Evolutionary conservation across 495 filamentous ascomycete genomes (phyloP).

Genomic region (Penicillium samsonianum): DNA sequence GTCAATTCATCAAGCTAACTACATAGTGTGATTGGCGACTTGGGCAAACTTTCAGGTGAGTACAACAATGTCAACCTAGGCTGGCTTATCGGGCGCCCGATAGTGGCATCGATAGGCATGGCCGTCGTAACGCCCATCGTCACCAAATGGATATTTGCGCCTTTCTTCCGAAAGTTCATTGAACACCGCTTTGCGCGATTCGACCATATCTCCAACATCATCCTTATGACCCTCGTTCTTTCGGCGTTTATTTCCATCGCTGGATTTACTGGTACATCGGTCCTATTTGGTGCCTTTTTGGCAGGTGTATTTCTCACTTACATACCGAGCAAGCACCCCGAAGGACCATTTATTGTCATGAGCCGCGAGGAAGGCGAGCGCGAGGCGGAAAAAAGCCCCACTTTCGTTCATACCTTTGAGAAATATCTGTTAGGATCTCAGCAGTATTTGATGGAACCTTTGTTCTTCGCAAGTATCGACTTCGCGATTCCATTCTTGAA

Average conservation of each 20-base stretch:
- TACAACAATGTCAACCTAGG: slow-evolving; percentile 32
- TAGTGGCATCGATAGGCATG: slow-evolving; percentile 58
- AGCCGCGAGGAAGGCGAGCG: slow-evolving; percentile 40
- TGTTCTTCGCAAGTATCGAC: slow-evolving; percentile 74
- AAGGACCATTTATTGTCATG: slow-evolving; percentile 37
- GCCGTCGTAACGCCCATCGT: slow-evolving; percentile 48
- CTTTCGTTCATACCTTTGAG: slow-evolving; percentile 40
- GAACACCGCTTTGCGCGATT: slow-evolving; percentile 36
- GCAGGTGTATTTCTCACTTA: slow-evolving; percentile 61
- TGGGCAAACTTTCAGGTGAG: slow-evolving; percentile 35
- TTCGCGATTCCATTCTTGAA: slow-evolving; percentile 72
- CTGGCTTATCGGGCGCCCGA: slow-evolving; percentile 52
- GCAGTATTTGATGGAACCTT: slow-evolving; percentile 60
- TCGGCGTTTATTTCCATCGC: slow-evolving; percentile 54
- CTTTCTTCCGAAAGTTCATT: slow-evolving; percentile 38
- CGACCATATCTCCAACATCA: slow-evolving; percentile 36
- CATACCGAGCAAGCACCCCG: slow-evolving; percentile 35
- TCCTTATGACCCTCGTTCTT: slow-evolving; percentile 44
- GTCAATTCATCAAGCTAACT: slow-evolving; percentile 2
- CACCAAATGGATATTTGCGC: slow-evolving; percentile 50
- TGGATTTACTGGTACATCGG: slow-evolving; percentile 62
- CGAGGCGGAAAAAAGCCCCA: slow-evolving; percentile 42
- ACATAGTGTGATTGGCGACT: slow-evolving; percentile 48
- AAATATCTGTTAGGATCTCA: slow-evolving; percentile 38
- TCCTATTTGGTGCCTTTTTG: slow-evolving; percentile 66